Evolutionary conservation across 257 asterid genomes (phyloP).

Genomic region (Henckelia pumila): DNA sequence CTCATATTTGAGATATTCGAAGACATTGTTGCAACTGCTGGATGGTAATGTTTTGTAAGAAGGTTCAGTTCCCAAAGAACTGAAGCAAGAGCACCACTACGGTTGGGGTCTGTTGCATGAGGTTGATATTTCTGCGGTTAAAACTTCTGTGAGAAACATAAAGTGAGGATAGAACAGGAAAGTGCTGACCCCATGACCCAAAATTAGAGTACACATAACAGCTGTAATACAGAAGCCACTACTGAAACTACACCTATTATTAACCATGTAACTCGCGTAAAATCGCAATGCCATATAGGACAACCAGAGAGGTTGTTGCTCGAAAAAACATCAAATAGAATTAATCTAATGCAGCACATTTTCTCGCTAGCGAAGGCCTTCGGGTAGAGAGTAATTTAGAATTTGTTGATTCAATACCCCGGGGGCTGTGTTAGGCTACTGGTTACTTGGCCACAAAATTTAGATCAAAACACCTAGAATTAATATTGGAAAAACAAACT

Average conservation of each 20-base stretch:
- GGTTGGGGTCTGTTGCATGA: slow-evolving; percentile 78
- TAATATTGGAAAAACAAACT: too few relatives aligned
- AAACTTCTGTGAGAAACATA: neutral
- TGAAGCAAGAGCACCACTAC: slow-evolving; percentile 91
- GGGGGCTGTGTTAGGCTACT: too few relatives aligned
- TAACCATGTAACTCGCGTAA: too few relatives aligned
- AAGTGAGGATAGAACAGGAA: neutral
- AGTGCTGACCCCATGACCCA: neutral
- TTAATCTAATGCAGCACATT: too few relatives aligned
- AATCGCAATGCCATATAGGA: neutral
- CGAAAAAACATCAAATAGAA: neutral
- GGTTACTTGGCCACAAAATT: too few relatives aligned
- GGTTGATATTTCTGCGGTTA: slow-evolving; percentile 78
- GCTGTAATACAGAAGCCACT: neutral
- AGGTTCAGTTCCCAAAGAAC: slow-evolving; percentile 98
- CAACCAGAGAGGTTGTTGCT: neutral
- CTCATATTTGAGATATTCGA: slow-evolving; percentile 63
- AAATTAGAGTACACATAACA: neutral
- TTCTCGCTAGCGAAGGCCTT: too few relatives aligned
- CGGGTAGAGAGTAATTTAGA: too few relatives aligned
- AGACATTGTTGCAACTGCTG: slow-evolving; percentile 59
- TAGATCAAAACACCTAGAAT: too few relatives aligned
- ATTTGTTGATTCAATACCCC: too few relatives aligned
- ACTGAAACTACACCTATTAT: too few relatives aligned
- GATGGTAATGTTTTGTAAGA: slow-evolving; percentile 73